Evolutionary conservation across 129 eudicot genomes (phyloP).

Genomic region (Scalesia atractyloides): DNA sequence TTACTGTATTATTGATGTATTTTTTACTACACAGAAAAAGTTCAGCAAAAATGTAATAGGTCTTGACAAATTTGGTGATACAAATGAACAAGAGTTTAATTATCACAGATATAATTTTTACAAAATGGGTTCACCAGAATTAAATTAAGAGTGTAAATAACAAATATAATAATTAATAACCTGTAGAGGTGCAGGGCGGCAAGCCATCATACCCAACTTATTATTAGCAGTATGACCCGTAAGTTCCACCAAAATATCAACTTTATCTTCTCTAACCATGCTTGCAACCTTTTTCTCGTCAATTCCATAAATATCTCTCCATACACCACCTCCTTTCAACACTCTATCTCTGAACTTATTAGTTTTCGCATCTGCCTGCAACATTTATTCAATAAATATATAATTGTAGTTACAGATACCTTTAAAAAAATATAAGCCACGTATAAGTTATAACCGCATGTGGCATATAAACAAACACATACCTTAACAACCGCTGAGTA

Average conservation of each 20-base stretch:
- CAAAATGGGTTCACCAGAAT: neutral
- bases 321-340: conserved; percentile 78
- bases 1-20: neutral
- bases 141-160: neutral
- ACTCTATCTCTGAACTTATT: conserved; percentile 76
- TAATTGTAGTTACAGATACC: conserved; percentile 2
- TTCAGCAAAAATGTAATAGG: neutral
- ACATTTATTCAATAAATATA: conserved; percentile 15
- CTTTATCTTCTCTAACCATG: conserved; percentile 90
- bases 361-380: conserved; percentile 98
- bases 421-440: neutral
- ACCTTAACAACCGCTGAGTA: conserved; percentile 99
- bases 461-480: conserved; percentile 16
- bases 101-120: neutral
- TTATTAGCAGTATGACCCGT: conserved; percentile 98
- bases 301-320: conserved; percentile 93
- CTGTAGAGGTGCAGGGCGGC: conserved; percentile 97
- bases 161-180: conserved; percentile 19
- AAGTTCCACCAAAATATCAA: conserved; percentile 95
- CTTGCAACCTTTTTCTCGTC: conserved; percentile 94
- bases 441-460: neutral
- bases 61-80: neutral
- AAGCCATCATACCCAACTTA: conserved; percentile 96
- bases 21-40: no score
- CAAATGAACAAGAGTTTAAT: neutral